Conservation (phyloP, 371 early-diverging fungal species). For the Mortierella sp. region DNA sequence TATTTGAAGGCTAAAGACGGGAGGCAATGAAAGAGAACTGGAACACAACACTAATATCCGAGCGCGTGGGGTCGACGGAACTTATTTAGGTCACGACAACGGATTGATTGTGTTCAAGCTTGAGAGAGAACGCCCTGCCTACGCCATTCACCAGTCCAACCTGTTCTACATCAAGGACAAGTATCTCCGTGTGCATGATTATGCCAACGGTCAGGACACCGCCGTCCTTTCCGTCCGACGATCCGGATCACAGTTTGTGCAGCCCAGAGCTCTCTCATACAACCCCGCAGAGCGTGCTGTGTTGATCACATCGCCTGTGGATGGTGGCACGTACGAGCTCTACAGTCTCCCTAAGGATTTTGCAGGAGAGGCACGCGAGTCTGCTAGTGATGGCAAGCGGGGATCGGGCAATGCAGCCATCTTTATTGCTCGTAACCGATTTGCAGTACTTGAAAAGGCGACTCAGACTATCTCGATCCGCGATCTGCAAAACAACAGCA, state of each 20-base stretch:
- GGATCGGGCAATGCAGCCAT: slow-evolving; percentile 86
- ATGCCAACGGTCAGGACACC: slow-evolving; percentile 76
- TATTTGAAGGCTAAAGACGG: too few relatives aligned
- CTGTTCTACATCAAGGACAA: slow-evolving; percentile 90
- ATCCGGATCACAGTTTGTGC: slow-evolving; percentile 71
- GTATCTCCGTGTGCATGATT: slow-evolving; percentile 83
- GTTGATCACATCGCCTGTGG: slow-evolving; percentile 81
- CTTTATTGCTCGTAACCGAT: slow-evolving; percentile 95
- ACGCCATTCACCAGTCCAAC: slow-evolving; percentile 79
- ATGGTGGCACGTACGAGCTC: slow-evolving; percentile 91
- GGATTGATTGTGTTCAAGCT: slow-evolving; percentile 98
- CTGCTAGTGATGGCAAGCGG: slow-evolving; percentile 73
- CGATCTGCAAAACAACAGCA: slow-evolving; percentile 85
- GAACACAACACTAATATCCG: not conserved
- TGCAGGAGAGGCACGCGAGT: slow-evolving; percentile 73
- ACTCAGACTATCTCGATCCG: slow-evolving; percentile 80
- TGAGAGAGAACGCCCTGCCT: slow-evolving; percentile 95
- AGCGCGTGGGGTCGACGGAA: not conserved
- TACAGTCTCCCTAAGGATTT: slow-evolving; percentile 82
- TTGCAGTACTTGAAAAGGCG: slow-evolving; percentile 90
- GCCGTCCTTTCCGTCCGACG: slow-evolving; percentile 82
- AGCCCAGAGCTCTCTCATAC: slow-evolving; percentile 85
- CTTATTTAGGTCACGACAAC: slow-evolving; percentile 90
- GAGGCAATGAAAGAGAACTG: not conserved
- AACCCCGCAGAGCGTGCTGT: slow-evolving; percentile 94